These are phyloP conservation scores for Teratosphaeria viscida DNA, from an alignment of 2,329 filamentous ascomycete genomes.

Conservation along the genomic window DNA sequence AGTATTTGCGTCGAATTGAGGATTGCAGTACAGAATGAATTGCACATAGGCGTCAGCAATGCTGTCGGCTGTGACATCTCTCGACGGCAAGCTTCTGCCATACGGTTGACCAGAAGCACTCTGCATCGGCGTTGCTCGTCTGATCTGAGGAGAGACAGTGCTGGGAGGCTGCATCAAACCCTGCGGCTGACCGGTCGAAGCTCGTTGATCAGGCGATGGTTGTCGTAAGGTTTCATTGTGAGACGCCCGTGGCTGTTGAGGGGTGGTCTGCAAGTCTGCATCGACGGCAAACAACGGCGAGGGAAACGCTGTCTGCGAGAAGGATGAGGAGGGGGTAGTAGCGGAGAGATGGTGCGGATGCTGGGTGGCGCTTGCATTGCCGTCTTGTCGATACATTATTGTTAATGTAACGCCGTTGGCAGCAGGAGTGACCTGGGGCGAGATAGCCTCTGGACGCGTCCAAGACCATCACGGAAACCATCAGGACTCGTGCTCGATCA, in stretches of 20 bases:
- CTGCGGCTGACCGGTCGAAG: slow-evolving; percentile 6
- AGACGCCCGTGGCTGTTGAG: slow-evolving; percentile 11
- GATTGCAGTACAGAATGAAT: slow-evolving; percentile 89
- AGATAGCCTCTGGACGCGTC: not conserved
- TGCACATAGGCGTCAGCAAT: slow-evolving; percentile 73
- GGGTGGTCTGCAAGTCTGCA: slow-evolving; percentile 13
- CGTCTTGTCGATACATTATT: slow-evolving; percentile 16
- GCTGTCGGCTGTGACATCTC: slow-evolving; percentile 55
- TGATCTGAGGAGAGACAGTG: slow-evolving; percentile 11
- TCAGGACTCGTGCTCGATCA: not conserved
- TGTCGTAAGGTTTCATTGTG: not conserved
- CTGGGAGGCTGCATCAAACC: slow-evolving; percentile 15
- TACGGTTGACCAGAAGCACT: slow-evolving; percentile 30
- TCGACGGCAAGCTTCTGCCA: slow-evolving; percentile 47
- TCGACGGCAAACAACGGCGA: slow-evolving; percentile 18
- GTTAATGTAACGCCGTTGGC: slow-evolving; percentile 1
- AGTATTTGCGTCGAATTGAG: slow-evolving; percentile 57
- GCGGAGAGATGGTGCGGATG: slow-evolving; percentile 13
- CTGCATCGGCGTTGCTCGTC: slow-evolving; percentile 6
- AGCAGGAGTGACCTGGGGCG: not conserved
- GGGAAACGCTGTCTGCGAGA: slow-evolving; percentile 12
- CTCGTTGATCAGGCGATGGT: slow-evolving; percentile 6
- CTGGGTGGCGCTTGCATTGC: slow-evolving; percentile 13
- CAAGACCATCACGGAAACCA: not conserved
- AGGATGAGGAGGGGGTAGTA: slow-evolving; percentile 10